These are phyloP conservation scores for Vitis riparia DNA, from an alignment of 164 flowering plant genomes.

Conservation along the genomic window DNA sequence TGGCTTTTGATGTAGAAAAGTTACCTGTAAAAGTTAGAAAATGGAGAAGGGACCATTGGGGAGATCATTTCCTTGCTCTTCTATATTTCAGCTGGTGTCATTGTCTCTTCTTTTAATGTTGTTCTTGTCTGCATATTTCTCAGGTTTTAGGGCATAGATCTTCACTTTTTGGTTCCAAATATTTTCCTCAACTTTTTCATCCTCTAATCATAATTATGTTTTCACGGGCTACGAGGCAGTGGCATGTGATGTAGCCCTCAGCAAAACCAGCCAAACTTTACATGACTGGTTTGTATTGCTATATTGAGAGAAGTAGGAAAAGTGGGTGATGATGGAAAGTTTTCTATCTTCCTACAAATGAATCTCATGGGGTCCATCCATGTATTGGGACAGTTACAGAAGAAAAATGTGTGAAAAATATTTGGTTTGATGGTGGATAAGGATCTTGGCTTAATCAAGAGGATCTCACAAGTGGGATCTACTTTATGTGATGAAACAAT, in stretches of 20 bases:
- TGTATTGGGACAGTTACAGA: background rate
- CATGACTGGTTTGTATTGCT: background rate
- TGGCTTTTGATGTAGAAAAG: background rate
- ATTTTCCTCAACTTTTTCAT: background rate
- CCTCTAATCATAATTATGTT: background rate
- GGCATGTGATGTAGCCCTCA: slow-evolving; percentile 9
- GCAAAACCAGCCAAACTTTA: background rate
- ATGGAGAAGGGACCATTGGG: background rate
- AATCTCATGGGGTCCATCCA: slow-evolving; percentile 6
- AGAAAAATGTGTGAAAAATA: background rate
- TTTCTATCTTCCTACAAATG: slow-evolving; percentile 5
- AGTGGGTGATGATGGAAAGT: slow-evolving; percentile 4
- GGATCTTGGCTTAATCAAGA: background rate
- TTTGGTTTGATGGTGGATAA: background rate
- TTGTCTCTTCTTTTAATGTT: slow-evolving; percentile 20
- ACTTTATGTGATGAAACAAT: background rate
- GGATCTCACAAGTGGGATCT: background rate
- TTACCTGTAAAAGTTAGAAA: slow-evolving; percentile 1
- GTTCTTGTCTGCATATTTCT: slow-evolving; percentile 15
- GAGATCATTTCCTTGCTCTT: slow-evolving; percentile 13
- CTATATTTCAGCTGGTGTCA: slow-evolving; percentile 2
- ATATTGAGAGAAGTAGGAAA: background rate
- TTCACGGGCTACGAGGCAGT: background rate
- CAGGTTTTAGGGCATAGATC: slow-evolving; percentile 12
- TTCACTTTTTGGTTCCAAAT: slow-evolving; percentile 2